Evolutionary conservation across 2,329 filamentous ascomycete genomes (phyloP), one percentile per base, ranked within the genome.

Genomic region (Fusarium pseudoanthophilum): DNA sequence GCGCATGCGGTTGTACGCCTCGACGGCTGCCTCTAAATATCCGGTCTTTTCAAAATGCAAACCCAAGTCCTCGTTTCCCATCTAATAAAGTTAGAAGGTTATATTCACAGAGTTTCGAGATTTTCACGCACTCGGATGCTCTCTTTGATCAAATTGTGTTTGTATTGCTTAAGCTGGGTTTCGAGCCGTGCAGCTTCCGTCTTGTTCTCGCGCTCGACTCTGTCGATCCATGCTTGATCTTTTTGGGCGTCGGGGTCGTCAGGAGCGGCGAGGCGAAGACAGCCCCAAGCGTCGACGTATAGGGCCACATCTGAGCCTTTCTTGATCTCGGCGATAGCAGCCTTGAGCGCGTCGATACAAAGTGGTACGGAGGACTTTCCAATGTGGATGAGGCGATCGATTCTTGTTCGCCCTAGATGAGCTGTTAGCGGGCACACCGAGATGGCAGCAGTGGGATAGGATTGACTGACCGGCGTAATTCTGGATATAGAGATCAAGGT

Each of bases 61-160:
- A 46, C 94, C 96, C 10, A 98, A 86, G 77, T 98, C 96, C 81
- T 98, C 95, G 77, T 98, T 93, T 49, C 94, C 95, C 91, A 98
- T 98, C 93, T 97, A 75, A 45, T 46, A 16, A 34, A 46, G 30
- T 60, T 18, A 36, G 39, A 55, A 28, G n/a, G 45, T 71, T 59
- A 71, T 56, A 15, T 52, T 51, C n/a, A 71, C 76, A 52, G 71
- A 62, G 40, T 4, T 14, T 2, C 21, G 28, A 11, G 13, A 13
- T 10, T 11, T 26, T 16, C 7, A 55, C 60, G 32, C 45, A 97
- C 95, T 75, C 95, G 85, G 78, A 98, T 97, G 84, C 95, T 98
- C 84, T 99, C 96, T 81, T 98, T 97, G 77, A 99, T 95, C 48
- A 98, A 84, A 78, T 98, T 99, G 80, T 98, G 97, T 83, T 96